phyloP scores from a whole-genome alignment of 1,284 basidiomycete species.

The Peniophora sp. region DNA sequence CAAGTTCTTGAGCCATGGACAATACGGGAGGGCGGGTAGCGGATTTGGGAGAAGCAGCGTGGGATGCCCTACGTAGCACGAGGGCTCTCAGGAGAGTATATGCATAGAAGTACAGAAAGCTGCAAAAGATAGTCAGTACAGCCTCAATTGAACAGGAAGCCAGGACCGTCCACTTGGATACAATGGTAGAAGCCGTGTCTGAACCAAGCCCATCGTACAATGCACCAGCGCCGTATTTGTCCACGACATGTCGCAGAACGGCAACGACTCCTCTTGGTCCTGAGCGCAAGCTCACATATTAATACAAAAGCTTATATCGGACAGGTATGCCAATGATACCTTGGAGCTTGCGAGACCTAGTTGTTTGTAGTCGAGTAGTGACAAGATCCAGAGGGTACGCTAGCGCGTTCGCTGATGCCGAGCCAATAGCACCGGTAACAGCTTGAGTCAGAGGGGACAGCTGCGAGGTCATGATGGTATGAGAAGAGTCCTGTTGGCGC shows the following conservation, averaged over 20 bases:
- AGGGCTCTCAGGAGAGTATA: constrained; percentile 24
- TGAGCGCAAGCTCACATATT: constrained; percentile 10
- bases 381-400: constrained; percentile 49
- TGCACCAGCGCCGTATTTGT: constrained; percentile 31
- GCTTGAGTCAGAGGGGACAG: constrained; percentile 51
- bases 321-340: constrained; percentile 6
- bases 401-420: constrained; percentile 41
- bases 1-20: constrained; percentile 35
- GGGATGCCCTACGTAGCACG: constrained; percentile 12
- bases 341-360: constrained; percentile 11
- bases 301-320: background rate
- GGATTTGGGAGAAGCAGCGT: constrained; percentile 3
- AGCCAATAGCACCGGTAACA: constrained; percentile 45
- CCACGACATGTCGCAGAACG: constrained; percentile 29
- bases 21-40: constrained; percentile 15
- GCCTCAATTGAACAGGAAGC: background rate
- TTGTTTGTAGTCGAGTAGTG: constrained; percentile 33
- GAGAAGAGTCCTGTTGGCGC: background rate
- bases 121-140: constrained; percentile 10
- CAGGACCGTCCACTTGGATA: constrained; percentile 43
- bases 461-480: constrained; percentile 41
- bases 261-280: constrained; percentile 27
- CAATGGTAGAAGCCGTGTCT: constrained; percentile 42
- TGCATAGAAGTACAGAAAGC: constrained; percentile 34
- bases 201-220: constrained; percentile 42